Base-by-base conservation (phyloP, 768 basidiomycete genomes). In the Tylopilus felleus region DNA sequence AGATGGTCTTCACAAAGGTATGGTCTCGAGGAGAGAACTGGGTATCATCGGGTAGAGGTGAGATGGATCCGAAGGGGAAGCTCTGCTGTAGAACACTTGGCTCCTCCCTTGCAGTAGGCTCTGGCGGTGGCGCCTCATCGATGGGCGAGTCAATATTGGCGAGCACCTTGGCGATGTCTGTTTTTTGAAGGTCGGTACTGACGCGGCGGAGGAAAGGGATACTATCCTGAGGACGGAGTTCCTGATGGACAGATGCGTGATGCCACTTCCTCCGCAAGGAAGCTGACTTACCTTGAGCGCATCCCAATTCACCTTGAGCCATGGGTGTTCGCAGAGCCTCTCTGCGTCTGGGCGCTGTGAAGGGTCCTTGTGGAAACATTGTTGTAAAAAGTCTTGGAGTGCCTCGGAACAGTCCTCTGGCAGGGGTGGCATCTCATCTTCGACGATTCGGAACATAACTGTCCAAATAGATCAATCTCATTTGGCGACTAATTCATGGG, bases 391-490 rank as follows among this genome's bases (percentile, higher is more conserved):
- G 66, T 92, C 84, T 52, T 77, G 72, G 16, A 98, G 77, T 21
- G 83, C 77, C n/a, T 79, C 77, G 4, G 94, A 93, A 60, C 85
- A 86, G 12, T 77, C 82, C 16, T 86, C 83, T 0, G 96, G 96
- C 40, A 97, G 71, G 3, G 92, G 92, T 27, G 96, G 95, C 76
- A 82, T 85, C 8, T 82, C 82, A 63, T 97, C 94, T 64, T 97
- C 95, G 25, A 99, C 96, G 65, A 99, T 98, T 25, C 88, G 88
- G 75, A 93, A 99, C 90, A 99, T 95, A 49, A 98, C 96, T 89
- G 29, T 61, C 51, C 41, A 47, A 58, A 55, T 39, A 1, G 31
- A 41, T 65, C 41, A 42, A 8, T 48, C n/a, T 31, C 19, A 16
- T 47, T 33, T 21, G 10, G 16, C 13, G 22, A 36, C 27, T 35